A percentile compares a stretch with the other conserved stretches of the same genome.
phyloP scores from a whole-genome alignment of 1,139 yeast genomes.

The Pneumocystis murina region DNA sequence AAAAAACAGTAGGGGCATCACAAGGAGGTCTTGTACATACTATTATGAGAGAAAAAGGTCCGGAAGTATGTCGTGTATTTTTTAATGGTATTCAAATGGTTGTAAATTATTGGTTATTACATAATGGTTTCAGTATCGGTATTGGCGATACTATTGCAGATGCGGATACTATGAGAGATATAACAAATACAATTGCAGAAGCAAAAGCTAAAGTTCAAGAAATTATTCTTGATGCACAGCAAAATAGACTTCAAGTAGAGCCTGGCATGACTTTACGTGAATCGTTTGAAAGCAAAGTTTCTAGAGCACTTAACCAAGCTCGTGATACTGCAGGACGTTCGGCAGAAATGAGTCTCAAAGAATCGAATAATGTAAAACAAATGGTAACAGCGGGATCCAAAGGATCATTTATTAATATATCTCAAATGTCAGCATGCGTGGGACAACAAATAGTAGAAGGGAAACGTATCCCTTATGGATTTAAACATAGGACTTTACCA shows the following conservation, averaged over 20 bases:
- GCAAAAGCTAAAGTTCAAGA: constrained; percentile 90
- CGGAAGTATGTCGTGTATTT: constrained; percentile 73
- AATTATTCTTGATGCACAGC: constrained; percentile 82
- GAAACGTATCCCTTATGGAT: constrained; percentile 96
- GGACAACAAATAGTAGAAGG: constrained; percentile 99
- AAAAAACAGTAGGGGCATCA: constrained; percentile 95
- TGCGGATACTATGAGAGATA: constrained; percentile 83
- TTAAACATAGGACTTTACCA: constrained; percentile 88
- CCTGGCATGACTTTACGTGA: constrained; percentile 99
- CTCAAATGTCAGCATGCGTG: constrained; percentile 99
- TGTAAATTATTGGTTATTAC: constrained; percentile 90
- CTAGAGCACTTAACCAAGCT: constrained; percentile 89
- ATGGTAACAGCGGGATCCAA: constrained; percentile 99
- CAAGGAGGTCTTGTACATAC: constrained; percentile 97
- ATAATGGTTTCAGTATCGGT: constrained; percentile 96
- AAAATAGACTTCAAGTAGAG: constrained; percentile 73
- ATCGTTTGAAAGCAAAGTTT: constrained; percentile 93
- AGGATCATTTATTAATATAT: constrained; percentile 96
- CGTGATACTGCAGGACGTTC: constrained; percentile 99
- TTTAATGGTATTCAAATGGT: constrained; percentile 90
- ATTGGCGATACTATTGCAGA: constrained; percentile 99
- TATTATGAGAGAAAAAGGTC: constrained; percentile 94
- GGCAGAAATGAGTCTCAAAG: constrained; percentile 91
- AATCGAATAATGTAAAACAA: constrained; percentile 88
- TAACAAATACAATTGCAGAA: constrained; percentile 80